Evolutionary conservation across 257 asterid genomes (phyloP), one percentile per base, ranked within the genome.

Genomic region (Scutellaria barbata): DNA sequence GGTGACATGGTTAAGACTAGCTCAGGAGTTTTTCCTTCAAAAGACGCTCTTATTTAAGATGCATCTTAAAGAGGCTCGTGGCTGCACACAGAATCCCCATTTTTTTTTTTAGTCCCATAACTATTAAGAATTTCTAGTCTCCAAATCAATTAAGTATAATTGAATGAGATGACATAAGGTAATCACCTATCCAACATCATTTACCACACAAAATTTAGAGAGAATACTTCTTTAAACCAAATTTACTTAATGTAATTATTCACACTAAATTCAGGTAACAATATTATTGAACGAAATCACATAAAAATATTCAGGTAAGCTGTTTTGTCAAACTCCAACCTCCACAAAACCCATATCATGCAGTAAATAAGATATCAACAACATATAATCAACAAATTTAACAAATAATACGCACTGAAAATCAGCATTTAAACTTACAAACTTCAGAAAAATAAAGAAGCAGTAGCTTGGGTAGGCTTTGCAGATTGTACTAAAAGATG

Each of bases 401-500:
- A 42, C 11, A 42, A 42, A 42, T 30, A 4, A 30, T 30, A 30
- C 35, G 25, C 25, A 22, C 25, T 22, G 2, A 22, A 22, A 22
- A 22, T 0, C 5, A 30, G 35, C 2, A 30, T 30, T 30, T 4
- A 30, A 30, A 30, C 35, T 5, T 30, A 30, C 35, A 3, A 30
- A 30, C 35, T 30, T 30, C 35, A 30, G 4, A 30, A 2, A 30
- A 30, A 30, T n/a, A 30, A 2, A 30, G 35, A 30, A 30, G 35
- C 35, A 30, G n/a, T n/a, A n/a, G n/a, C 25, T 0, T 22, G n/a
- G n/a, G n/a, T n/a, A n/a, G 76, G 42, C 71, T 51, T 22, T 81
- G 89, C 90, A 94, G 97, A 73, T 79, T 58, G 85, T 76, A 60
- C 69, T 86, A n/a, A n/a, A n/a, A n/a, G n/a, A n/a, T 50, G 92